These are phyloP conservation scores for Coriaria nepalensis DNA, from an alignment of 306 rosid species.

Conservation along the genomic window DNA sequence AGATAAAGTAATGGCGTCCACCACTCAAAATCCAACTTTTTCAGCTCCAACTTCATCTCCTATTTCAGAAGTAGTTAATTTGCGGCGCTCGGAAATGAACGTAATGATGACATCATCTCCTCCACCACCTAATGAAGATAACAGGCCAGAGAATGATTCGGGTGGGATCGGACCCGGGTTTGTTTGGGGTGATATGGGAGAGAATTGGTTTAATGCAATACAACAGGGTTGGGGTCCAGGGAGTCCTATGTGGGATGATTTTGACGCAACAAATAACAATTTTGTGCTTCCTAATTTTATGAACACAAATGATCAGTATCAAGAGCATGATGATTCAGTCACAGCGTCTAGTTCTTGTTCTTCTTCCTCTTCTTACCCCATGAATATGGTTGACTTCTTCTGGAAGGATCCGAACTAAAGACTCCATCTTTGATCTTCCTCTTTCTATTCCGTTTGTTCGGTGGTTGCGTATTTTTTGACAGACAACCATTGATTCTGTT, in stretches of 20 bases:
- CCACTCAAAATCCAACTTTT: not conserved
- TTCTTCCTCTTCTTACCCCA: conserved; percentile 21
- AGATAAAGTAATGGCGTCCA: conserved; percentile 18
- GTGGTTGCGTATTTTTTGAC: too few relatives aligned
- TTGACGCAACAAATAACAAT: conserved; percentile 39
- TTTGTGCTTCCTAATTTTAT: conserved; percentile 22
- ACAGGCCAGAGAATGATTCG: conserved; percentile 26
- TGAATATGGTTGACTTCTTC: conserved; percentile 23
- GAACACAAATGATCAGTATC: conserved; percentile 12
- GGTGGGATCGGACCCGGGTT: conserved; percentile 44
- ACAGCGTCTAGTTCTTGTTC: conserved; percentile 12
- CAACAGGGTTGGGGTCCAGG: conserved; percentile 90
- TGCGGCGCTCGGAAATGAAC: too few relatives aligned
- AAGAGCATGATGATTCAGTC: conserved; percentile 21
- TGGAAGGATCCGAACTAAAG: conserved; percentile 40
- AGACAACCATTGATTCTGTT: too few relatives aligned
- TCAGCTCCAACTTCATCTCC: too few relatives aligned
- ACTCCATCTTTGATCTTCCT: not conserved
- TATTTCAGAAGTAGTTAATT: too few relatives aligned
- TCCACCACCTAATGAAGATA: conserved; percentile 17
- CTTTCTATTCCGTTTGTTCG: too few relatives aligned
- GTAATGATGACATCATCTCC: conserved; percentile 6
- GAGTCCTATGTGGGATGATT: conserved; percentile 88
- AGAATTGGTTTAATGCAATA: conserved; percentile 71
- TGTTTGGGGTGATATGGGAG: conserved; percentile 82